phyloP scores from a whole-genome alignment of 2,329 filamentous ascomycete genomes.

The Elsinoe perseae region DNA sequence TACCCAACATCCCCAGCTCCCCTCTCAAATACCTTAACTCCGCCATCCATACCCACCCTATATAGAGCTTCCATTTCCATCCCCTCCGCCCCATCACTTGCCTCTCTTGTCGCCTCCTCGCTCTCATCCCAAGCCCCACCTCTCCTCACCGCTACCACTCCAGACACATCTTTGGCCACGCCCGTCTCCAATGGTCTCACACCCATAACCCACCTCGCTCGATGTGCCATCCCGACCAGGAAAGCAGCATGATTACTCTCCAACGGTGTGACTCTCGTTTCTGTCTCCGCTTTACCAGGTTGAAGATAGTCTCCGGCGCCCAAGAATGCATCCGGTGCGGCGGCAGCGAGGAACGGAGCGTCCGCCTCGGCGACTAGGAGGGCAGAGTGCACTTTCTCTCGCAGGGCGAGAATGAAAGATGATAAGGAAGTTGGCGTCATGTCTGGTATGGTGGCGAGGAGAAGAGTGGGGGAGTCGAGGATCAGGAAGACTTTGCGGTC shows the following conservation, averaged over 20 bases:
- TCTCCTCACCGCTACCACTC: conserved; percentile 68
- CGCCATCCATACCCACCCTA: conserved; percentile 69
- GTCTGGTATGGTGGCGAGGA: conserved; percentile 32
- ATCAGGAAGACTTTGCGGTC: conserved; percentile 34
- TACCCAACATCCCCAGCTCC: conserved; percentile 45
- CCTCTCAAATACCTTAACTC: conserved; percentile 75
- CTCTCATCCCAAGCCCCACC: conserved; percentile 40
- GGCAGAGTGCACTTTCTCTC: conserved; percentile 55
- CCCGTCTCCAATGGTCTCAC: conserved; percentile 76
- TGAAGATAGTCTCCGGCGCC: conserved; percentile 18
- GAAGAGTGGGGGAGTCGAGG: conserved; percentile 38
- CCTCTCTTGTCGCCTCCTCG: conserved; percentile 23
- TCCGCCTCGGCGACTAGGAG: conserved; percentile 66
- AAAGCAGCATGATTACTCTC: conserved; percentile 67
- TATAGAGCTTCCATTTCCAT: conserved; percentile 69
- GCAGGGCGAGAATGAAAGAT: conserved; percentile 26
- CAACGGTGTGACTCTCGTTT: conserved; percentile 46
- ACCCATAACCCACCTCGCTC: conserved; percentile 62
- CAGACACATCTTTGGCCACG: conserved; percentile 82
- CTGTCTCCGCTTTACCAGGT: conserved; percentile 18
- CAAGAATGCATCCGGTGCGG: conserved; percentile 30
- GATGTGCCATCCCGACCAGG: conserved; percentile 63
- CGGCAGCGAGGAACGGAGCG: conserved; percentile 54
- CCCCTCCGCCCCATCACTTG: conserved; percentile 24
- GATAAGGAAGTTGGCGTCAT: conserved; percentile 26